phyloP scores from a whole-genome alignment of 257 asterid species.

The Misopates orontium region DNA sequence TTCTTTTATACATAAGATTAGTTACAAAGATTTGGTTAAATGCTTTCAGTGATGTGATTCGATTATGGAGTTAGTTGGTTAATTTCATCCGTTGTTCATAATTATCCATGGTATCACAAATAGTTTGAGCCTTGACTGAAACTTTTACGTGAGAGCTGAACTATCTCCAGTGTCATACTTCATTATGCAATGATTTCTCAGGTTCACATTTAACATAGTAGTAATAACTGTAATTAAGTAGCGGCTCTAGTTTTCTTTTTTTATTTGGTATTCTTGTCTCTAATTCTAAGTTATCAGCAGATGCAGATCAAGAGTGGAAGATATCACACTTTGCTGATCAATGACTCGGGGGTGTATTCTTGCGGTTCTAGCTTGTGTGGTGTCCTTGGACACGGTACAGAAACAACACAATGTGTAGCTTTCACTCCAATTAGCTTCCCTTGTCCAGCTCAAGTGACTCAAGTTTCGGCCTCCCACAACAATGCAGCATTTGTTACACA shows the following conservation, averaged over 20 bases:
- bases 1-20: not conserved
- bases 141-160: not conserved
- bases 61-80: not conserved
- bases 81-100: not conserved
- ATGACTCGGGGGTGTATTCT: conserved; percentile 59
- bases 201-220: not conserved
- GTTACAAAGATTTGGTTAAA: not conserved
- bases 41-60: conserved; percentile 8
- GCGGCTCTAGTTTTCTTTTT: not conserved
- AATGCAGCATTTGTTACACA: conserved; percentile 79
- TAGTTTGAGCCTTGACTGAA: not conserved
- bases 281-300: conserved; percentile 49
- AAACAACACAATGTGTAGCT: conserved; percentile 68
- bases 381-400: conserved; percentile 90
- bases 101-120: conserved; percentile 1
- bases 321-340: conserved; percentile 79
- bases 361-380: conserved; percentile 91
- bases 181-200: too few relatives aligned
- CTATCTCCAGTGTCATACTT: not conserved
- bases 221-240: not conserved
- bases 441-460: conserved; percentile 51
- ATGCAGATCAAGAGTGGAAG: conserved; percentile 88
- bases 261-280: conserved; percentile 1
- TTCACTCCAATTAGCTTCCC: conserved; percentile 71
- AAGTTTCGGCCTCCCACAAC: conserved; percentile 82